phyloP scores from a whole-genome alignment of 2,329 filamentous ascomycete species.

The Clonostachys rhizophaga region DNA sequence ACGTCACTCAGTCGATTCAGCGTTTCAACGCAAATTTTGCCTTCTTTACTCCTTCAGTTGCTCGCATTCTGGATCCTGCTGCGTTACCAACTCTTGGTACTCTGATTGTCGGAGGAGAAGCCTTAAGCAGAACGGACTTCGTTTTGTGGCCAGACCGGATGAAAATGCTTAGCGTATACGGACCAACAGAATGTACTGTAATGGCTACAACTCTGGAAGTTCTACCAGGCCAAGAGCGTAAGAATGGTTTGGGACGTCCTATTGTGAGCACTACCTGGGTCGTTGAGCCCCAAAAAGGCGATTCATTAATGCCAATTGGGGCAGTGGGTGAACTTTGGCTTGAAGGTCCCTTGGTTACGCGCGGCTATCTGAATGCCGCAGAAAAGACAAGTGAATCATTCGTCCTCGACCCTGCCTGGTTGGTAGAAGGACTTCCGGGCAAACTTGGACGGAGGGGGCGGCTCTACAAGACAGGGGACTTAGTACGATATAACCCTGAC shows the following conservation, averaged over 20 bases:
- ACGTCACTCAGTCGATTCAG: slow-evolving; percentile 37
- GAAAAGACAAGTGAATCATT: slow-evolving; percentile 54
- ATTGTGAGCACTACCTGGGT: slow-evolving; percentile 43
- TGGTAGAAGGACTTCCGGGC: slow-evolving; percentile 27
- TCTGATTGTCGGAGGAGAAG: slow-evolving; percentile 42
- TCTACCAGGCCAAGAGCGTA: neutral
- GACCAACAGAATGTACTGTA: slow-evolving; percentile 49
- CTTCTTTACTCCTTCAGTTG: slow-evolving; percentile 44
- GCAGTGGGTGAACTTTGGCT: slow-evolving; percentile 46
- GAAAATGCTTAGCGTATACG: slow-evolving; percentile 35
- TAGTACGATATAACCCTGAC: neutral
- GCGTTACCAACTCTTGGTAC: slow-evolving; percentile 39
- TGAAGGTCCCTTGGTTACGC: slow-evolving; percentile 54
- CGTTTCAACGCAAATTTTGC: slow-evolving; percentile 39
- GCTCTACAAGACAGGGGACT: slow-evolving; percentile 30
- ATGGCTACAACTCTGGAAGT: slow-evolving; percentile 32
- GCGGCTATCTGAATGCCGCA: slow-evolving; percentile 54
- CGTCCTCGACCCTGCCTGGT: slow-evolving; percentile 49
- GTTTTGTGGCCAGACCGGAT: no score
- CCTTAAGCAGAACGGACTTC: slow-evolving; percentile 26
- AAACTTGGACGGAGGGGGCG: slow-evolving; percentile 30
- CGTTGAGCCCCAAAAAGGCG: slow-evolving; percentile 24
- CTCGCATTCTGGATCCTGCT: slow-evolving; percentile 36
- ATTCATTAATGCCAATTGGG: slow-evolving; percentile 30
- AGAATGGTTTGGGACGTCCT: slow-evolving; percentile 41